Evolutionary conservation across 345 rosid species (phyloP).

Genomic region (Camelina laxa): DNA sequence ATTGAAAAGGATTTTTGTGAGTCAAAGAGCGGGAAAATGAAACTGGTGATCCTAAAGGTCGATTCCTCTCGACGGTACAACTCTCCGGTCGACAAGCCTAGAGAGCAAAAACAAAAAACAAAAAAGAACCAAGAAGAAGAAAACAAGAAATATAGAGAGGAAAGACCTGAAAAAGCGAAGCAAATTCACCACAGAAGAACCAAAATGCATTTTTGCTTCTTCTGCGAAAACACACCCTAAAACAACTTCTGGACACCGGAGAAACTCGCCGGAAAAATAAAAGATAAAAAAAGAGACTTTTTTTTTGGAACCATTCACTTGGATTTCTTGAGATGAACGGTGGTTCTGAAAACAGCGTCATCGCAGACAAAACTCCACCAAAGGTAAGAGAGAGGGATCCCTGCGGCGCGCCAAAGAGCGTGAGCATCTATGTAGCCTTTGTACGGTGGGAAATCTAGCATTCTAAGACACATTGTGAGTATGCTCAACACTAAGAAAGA

Average conservation of each 20-base stretch:
- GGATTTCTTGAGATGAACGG: conserved; percentile 60
- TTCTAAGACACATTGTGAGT: conserved; percentile 60
- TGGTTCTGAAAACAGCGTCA: conserved; percentile 74
- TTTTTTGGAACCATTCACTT: conserved; percentile 44
- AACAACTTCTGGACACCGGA: conserved; percentile 46
- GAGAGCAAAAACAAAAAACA: conserved; percentile 36
- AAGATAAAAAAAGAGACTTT: neutral
- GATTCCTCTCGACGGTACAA: conserved; percentile 40
- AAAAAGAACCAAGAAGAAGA: neutral
- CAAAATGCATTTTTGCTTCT: conserved; percentile 21
- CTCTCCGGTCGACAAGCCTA: conserved; percentile 43
- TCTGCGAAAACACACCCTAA: conserved; percentile 43
- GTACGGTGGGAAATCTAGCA: conserved; percentile 79
- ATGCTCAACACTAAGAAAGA: conserved; percentile 55
- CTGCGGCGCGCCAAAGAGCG: conserved; percentile 71
- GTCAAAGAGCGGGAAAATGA: conserved; percentile 10
- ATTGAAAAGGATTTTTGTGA: neutral
- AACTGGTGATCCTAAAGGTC: conserved; percentile 32
- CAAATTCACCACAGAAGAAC: conserved; percentile 42
- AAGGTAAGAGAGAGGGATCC: conserved; percentile 72
- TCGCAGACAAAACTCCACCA: conserved; percentile 93
- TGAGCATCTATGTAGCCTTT: conserved; percentile 77
- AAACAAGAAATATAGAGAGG: conserved; percentile 2
- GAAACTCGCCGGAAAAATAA: conserved; percentile 43
- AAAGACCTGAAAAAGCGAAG: conserved; percentile 28